Conservation (phyloP, 106 monocot genomes). For the Amphibolis antarctica region DNA sequence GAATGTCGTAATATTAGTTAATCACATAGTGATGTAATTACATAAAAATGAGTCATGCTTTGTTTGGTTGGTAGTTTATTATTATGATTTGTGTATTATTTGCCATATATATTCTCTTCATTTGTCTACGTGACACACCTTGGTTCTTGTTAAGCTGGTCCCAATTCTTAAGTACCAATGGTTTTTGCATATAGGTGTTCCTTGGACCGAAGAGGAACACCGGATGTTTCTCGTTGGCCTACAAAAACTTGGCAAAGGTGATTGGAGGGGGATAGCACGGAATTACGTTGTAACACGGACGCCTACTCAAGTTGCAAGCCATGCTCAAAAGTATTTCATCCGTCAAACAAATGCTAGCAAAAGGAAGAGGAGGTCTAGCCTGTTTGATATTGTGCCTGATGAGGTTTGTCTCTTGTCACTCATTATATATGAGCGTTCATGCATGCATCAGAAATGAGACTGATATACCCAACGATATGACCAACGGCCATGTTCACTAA, state of each 20-base stretch:
- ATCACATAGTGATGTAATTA: too few species aligned
- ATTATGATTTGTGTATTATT: too few species aligned
- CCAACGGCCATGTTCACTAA: too few species aligned
- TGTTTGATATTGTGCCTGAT: constrained; percentile 55
- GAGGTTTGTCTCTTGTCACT: constrained; percentile 18
- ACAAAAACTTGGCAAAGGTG: constrained; percentile 87
- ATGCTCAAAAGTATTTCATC: constrained; percentile 90
- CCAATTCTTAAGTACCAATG: background rate
- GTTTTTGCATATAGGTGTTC: constrained; percentile 38
- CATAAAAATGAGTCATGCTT: too few species aligned
- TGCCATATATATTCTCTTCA: too few species aligned
- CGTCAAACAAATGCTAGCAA: constrained; percentile 63
- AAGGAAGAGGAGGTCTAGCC: constrained; percentile 76
- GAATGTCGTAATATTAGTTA: too few species aligned
- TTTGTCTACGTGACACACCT: too few species aligned
- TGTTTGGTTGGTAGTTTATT: too few species aligned
- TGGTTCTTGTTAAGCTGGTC: too few species aligned
- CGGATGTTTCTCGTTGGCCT: constrained; percentile 78
- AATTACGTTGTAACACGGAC: constrained; percentile 77
- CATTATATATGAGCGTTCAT: too few species aligned
- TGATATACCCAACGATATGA: too few species aligned
- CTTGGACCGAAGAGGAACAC: constrained; percentile 98
- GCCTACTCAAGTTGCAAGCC: constrained; percentile 88
- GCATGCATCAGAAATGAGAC: too few species aligned
- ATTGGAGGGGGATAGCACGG: constrained; percentile 90